These are phyloP conservation scores for Coniochaeta hoffmannii DNA, from an alignment of 2,329 filamentous ascomycete genomes.

Conservation along the genomic window DNA sequence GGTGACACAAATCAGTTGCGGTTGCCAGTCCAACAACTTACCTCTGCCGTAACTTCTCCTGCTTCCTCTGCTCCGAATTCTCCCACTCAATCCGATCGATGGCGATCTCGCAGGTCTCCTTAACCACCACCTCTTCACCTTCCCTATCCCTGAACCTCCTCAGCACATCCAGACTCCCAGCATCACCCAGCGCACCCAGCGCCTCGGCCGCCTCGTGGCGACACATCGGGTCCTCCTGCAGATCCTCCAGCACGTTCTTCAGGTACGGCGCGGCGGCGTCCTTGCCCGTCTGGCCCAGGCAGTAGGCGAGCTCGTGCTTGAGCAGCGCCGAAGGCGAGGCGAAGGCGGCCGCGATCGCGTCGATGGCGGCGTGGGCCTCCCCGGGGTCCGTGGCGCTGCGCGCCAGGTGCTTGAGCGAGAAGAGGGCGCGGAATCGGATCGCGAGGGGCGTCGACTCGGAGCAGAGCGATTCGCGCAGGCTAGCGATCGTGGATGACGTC, in stretches of 20 bases:
- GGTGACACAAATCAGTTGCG: background rate
- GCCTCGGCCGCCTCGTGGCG: slow-evolving; percentile 95
- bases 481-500: slow-evolving; percentile 39
- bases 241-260: slow-evolving; percentile 65
- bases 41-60: slow-evolving; percentile 77
- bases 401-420: slow-evolving; percentile 93
- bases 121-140: slow-evolving; percentile 73
- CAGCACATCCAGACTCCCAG: slow-evolving; percentile 66
- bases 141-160: slow-evolving; percentile 65
- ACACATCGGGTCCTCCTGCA: slow-evolving; percentile 87
- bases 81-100: slow-evolving; percentile 94
- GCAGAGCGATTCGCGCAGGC: slow-evolving; percentile 68
- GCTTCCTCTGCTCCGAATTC: slow-evolving; percentile 61
- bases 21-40: slow-evolving; percentile 37
- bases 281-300: slow-evolving; percentile 84
- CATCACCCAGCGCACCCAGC: slow-evolving; percentile 76
- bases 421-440: slow-evolving; percentile 88
- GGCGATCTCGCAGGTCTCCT: slow-evolving; percentile 94
- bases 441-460: slow-evolving; percentile 78
- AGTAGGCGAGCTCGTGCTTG: slow-evolving; percentile 97
- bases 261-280: slow-evolving; percentile 65
- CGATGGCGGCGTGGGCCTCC: slow-evolving; percentile 50
- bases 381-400: slow-evolving; percentile 41
- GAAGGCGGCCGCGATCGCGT: slow-evolving; percentile 85
- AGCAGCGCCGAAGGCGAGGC: slow-evolving; percentile 77